A percentile compares a stretch with the other conserved stretches of the same genome.
These are phyloP conservation scores for Plasmodium vinckei DNA, from an alignment of 169 alveolate genomes.

Conservation along the genomic window DNA sequence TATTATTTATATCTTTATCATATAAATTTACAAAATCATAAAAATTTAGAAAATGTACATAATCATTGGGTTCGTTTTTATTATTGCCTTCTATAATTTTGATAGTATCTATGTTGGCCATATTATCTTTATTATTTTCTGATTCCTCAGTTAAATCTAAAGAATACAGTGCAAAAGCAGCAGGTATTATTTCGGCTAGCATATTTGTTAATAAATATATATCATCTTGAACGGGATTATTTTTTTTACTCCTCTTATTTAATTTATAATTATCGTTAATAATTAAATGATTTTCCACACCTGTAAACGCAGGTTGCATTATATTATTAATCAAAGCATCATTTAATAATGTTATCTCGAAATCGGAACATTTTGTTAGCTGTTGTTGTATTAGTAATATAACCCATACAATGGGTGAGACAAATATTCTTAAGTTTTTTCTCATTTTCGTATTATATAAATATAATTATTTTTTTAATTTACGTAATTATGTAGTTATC, in stretches of 20 bases:
- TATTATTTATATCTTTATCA: conserved; percentile 46
- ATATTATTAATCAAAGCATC: conserved; percentile 41
- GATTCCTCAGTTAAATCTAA: conserved; percentile 18
- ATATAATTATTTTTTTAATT: neutral
- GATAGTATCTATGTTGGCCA: neutral
- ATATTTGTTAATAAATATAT: conserved; percentile 43
- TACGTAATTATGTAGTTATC: neutral
- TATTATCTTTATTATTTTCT: conserved; percentile 13
- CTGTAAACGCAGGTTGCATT: conserved; percentile 35
- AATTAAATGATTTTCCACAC: conserved; percentile 48
- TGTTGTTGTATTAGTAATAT: conserved; percentile 22
- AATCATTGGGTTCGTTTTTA: too few relatives aligned
- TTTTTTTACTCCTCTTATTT: conserved; percentile 42
- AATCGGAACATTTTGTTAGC: conserved; percentile 7
- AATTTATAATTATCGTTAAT: conserved; percentile 54
- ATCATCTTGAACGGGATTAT: conserved; percentile 37
- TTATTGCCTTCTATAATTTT: too few relatives aligned
- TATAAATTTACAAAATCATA: conserved; percentile 52
- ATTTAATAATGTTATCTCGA: conserved; percentile 22
- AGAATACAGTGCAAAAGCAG: conserved; percentile 47
- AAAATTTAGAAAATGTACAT: conserved; percentile 4
- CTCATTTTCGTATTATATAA: conserved; percentile 11
- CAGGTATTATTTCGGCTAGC: conserved; percentile 60
- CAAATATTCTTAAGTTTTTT: conserved; percentile 15
- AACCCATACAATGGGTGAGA: conserved; percentile 13